Percentiles rank a stretch among this genome's conserved stretches.
Evolutionary conservation across 176 grass and related monocot genomes (phyloP).

Genomic region (Olyra latifolia): DNA sequence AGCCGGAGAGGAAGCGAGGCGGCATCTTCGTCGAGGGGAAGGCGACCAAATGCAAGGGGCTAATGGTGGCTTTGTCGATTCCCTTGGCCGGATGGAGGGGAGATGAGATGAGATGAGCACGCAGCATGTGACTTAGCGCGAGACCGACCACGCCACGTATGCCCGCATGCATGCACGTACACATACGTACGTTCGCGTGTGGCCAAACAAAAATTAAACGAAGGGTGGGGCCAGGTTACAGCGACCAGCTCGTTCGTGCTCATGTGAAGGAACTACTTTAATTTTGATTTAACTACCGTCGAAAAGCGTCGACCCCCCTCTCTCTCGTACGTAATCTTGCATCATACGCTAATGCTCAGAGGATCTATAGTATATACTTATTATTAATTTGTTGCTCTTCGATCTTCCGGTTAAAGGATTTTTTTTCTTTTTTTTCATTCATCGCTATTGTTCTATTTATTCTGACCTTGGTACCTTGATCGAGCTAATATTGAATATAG

Average conservation of each 20-base stretch:
- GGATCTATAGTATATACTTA: too few species aligned
- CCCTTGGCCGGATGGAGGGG: background rate
- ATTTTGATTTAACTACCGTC: too few species aligned
- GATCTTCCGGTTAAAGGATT: too few species aligned
- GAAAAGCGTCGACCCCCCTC: too few species aligned
- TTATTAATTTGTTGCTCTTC: too few species aligned
- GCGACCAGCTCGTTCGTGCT: too few species aligned
- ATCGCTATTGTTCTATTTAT: too few species aligned
- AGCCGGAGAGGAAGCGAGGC: background rate
- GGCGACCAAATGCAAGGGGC: constrained; percentile 25
- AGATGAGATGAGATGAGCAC: background rate
- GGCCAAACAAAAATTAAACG: background rate
- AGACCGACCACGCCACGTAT: constrained; percentile 14
- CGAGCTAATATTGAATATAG: too few species aligned
- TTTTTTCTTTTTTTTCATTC: too few species aligned
- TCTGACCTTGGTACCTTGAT: too few species aligned
- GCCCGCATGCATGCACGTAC: too few species aligned
- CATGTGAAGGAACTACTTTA: background rate
- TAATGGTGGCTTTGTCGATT: constrained; percentile 12
- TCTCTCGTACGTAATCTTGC: constrained; percentile 1
- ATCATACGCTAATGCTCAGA: background rate
- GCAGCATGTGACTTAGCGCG: constrained; percentile 8
- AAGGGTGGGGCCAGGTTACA: too few species aligned
- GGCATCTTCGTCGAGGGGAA: background rate
- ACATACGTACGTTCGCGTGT: background rate